phyloP scores from a whole-genome alignment of 305 asterid genomes.

The Solanum hybrid region DNA sequence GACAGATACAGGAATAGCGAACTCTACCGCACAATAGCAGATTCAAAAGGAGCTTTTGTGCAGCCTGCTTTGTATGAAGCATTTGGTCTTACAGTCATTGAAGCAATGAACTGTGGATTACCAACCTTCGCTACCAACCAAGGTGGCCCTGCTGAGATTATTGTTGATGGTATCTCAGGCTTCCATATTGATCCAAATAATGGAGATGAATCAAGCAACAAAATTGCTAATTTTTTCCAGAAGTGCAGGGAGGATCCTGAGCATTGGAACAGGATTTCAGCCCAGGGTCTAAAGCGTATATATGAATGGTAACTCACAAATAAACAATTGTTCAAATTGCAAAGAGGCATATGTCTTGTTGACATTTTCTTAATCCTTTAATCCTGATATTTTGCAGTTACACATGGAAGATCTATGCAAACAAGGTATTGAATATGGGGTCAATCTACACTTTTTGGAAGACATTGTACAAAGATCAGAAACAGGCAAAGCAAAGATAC shows the following conservation, averaged over 20 bases:
- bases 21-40: constrained; percentile 73
- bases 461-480: constrained; percentile 43
- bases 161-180: constrained; percentile 73
- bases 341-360: neutral
- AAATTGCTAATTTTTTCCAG: constrained; percentile 75
- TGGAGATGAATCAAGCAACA: constrained; percentile 73
- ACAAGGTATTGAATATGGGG: constrained; percentile 80
- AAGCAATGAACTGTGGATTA: constrained; percentile 91
- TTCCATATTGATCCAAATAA: constrained; percentile 71
- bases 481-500: constrained; percentile 68
- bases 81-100: constrained; percentile 80
- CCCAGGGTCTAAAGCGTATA: constrained; percentile 67
- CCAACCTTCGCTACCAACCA: constrained; percentile 89
- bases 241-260: constrained; percentile 59
- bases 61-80: constrained; percentile 95
- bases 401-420: constrained; percentile 92
- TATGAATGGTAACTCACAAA: constrained; percentile 44
- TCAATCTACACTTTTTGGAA: constrained; percentile 77
- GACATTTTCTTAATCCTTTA: neutral
- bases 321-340: neutral
- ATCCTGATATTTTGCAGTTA: constrained; percentile 40
- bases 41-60: constrained; percentile 79
- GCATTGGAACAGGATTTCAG: constrained; percentile 57
- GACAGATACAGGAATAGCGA: constrained; percentile 67
- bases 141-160: constrained; percentile 97